Percentiles rank a stretch among this genome's conserved stretches.
Evolutionary conservation across 768 basidiomycete species (phyloP).

Genomic region (Serendipita sp.): DNA sequence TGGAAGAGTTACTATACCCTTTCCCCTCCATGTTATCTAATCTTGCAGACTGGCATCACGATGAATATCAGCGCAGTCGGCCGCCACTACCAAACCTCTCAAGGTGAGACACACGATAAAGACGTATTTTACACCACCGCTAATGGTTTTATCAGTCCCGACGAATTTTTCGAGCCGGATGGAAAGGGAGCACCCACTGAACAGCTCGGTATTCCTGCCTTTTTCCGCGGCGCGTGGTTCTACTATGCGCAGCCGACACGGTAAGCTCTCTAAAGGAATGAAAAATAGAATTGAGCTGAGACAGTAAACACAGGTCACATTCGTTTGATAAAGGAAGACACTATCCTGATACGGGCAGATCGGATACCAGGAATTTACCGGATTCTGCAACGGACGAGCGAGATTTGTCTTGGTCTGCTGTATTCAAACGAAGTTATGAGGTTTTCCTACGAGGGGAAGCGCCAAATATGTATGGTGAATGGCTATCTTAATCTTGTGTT

Average conservation of each 20-base stretch:
- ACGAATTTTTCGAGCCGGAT: constrained; percentile 78
- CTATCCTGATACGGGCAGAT: background rate
- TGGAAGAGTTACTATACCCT: constrained; percentile 69
- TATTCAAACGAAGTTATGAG: constrained; percentile 91
- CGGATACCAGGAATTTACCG: too few species aligned
- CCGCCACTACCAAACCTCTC: constrained; percentile 92
- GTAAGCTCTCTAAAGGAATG: constrained; percentile 25
- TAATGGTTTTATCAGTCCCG: constrained; percentile 37
- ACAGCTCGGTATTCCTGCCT: constrained; percentile 73
- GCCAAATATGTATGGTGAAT: constrained; percentile 94
- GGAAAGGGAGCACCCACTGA: constrained; percentile 58
- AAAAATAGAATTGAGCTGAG: background rate
- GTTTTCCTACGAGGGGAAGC: constrained; percentile 76
- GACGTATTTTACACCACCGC: constrained; percentile 4
- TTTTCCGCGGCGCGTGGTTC: constrained; percentile 89
- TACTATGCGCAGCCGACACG: constrained; percentile 45
- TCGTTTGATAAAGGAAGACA: background rate
- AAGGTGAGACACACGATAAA: constrained; percentile 30
- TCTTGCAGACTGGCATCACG: constrained; percentile 90
- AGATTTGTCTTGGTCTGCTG: constrained; percentile 83
- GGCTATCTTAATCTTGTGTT: constrained; percentile 27
- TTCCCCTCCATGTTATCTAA: constrained; percentile 94
- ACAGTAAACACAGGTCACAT: background rate
- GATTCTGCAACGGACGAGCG: constrained; percentile 41
- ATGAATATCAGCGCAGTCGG: constrained; percentile 76